Conservation (phyloP, 345 rosid species). For the Toxicodendron radicans region DNA sequence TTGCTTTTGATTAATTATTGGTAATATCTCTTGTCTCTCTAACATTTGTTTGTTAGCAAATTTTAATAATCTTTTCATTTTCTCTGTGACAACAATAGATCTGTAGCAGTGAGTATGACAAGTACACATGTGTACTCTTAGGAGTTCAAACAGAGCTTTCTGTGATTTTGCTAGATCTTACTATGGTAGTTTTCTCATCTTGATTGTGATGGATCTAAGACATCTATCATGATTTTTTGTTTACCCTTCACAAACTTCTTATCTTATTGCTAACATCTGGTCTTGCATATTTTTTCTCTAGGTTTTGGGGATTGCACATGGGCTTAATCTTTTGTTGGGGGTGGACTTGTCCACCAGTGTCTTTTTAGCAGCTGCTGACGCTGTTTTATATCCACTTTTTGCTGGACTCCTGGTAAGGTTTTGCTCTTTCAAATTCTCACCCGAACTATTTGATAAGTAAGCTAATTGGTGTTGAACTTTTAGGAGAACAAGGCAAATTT, state of each 20-base stretch:
- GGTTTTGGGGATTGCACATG: constrained; percentile 95
- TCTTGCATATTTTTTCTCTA: constrained; percentile 33
- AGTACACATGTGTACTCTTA: constrained; percentile 65
- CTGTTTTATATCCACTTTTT: constrained; percentile 76
- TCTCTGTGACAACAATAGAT: constrained; percentile 47
- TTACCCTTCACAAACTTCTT: background rate
- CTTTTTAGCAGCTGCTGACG: constrained; percentile 86
- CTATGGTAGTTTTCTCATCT: constrained; percentile 54
- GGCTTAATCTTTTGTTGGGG: constrained; percentile 83
- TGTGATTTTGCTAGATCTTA: constrained; percentile 69
- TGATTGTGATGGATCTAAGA: background rate
- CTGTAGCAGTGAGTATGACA: constrained; percentile 87
- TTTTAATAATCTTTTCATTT: background rate
- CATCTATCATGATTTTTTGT: constrained; percentile 5
- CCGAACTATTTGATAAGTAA: constrained; percentile 12
- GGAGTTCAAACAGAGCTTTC: constrained; percentile 89
- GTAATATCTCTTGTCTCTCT: background rate
- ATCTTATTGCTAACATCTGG: constrained; percentile 18
- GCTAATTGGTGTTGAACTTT: constrained; percentile 25
- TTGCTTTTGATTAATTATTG: background rate
- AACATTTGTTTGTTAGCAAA: background rate
- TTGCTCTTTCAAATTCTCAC: background rate
- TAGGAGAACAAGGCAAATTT: constrained; percentile 73
- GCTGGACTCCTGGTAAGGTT: constrained; percentile 65
- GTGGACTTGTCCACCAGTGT: constrained; percentile 79